phyloP scores from a whole-genome alignment of 78 protist species.

The Speleostelium caveatum region DNA sequence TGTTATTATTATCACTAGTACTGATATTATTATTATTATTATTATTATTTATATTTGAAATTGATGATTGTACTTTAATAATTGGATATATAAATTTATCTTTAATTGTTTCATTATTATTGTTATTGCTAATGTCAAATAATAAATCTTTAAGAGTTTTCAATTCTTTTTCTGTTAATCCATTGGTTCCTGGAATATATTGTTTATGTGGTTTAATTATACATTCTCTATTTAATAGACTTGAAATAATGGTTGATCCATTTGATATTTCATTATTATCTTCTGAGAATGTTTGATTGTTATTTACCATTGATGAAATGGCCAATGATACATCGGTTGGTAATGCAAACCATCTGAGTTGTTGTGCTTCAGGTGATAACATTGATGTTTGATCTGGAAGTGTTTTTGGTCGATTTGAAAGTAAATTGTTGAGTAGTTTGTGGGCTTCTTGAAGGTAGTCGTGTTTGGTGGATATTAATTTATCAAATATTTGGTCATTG shows the following conservation, averaged over 20 bases:
- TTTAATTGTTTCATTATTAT: slow-evolving; percentile 2
- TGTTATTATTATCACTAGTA: slow-evolving; percentile 2
- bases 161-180: neutral
- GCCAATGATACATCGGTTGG: slow-evolving; percentile 40
- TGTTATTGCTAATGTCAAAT: too few species aligned
- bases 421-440: neutral
- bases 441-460: slow-evolving; percentile 13
- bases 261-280: neutral
- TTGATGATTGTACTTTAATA: neutral
- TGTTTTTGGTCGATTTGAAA: slow-evolving; percentile 26
- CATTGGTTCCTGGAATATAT: slow-evolving; percentile 26
- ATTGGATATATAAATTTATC: slow-evolving; percentile 30
- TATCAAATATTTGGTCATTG: neutral
- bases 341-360: slow-evolving; percentile 43
- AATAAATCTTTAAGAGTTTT: neutral
- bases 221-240: slow-evolving; percentile 8
- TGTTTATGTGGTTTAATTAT: slow-evolving; percentile 39
- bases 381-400: slow-evolving; percentile 51
- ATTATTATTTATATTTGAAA: slow-evolving; percentile 15
- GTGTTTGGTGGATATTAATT: neutral
- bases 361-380: slow-evolving; percentile 18
- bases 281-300: neutral
- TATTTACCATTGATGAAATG: too few species aligned
- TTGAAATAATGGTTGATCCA: slow-evolving; percentile 6
- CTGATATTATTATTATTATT: slow-evolving; percentile 22